Conservation (phyloP, 495 filamentous ascomycete species). For the Staphylotrichum longicolle region DNA sequence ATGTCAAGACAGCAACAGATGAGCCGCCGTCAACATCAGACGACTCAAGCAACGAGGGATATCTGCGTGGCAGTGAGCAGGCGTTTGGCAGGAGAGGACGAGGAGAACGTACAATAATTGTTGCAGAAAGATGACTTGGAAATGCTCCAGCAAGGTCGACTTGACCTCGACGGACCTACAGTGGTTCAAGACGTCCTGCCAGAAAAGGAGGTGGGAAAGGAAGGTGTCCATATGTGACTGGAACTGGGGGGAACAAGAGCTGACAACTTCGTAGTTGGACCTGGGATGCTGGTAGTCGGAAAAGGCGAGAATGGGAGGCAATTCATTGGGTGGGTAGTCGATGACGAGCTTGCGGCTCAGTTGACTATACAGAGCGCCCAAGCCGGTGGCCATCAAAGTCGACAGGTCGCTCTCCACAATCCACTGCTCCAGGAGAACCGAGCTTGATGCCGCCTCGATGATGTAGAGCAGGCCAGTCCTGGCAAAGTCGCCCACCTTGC, state of each 20-base stretch:
- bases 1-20: slow-evolving; percentile 91
- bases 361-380: slow-evolving; percentile 95
- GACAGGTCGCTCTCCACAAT: slow-evolving; percentile 95
- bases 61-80: slow-evolving; percentile 53
- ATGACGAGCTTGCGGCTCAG: slow-evolving; percentile 73
- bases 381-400: slow-evolving; percentile 91
- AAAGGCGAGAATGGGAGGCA: slow-evolving; percentile 78
- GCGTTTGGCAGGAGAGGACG: neutral
- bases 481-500: slow-evolving; percentile 93
- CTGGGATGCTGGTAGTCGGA: slow-evolving; percentile 73
- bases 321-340: slow-evolving; percentile 57
- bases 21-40: slow-evolving; percentile 96
- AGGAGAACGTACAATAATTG: slow-evolving; percentile 74
- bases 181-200: slow-evolving; percentile 97
- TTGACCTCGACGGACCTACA: slow-evolving; percentile 89
- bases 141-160: slow-evolving; percentile 90
- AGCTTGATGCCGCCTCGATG: slow-evolving; percentile 86
- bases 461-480: slow-evolving; percentile 92
- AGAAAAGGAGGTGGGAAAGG: slow-evolving; percentile 90
- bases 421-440: slow-evolving; percentile 83
- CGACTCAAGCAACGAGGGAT: slow-evolving; percentile 92
- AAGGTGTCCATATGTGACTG: slow-evolving; percentile 86
- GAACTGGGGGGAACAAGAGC: slow-evolving; percentile 65
- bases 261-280: slow-evolving; percentile 64
- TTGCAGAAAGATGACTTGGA: slow-evolving; percentile 93